Evolutionary conservation across 176 grass and related monocot species (phyloP).

Genomic region (Dendrocalamus sinicus): DNA sequence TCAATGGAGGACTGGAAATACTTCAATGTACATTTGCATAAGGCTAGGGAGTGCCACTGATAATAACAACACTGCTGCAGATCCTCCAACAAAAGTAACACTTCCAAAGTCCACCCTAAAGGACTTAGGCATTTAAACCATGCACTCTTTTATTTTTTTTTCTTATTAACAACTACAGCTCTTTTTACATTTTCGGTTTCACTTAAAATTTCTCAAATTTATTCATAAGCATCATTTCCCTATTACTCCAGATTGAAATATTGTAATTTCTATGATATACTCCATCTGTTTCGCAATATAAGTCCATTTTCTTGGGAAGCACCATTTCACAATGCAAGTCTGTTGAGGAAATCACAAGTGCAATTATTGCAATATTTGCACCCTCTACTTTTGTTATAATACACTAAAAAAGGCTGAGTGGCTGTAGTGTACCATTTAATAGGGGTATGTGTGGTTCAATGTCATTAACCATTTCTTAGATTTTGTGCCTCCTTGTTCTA

Average conservation of each 20-base stretch:
- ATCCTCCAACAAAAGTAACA: not conserved
- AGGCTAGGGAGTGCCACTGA: not conserved
- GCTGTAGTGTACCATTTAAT: not conserved
- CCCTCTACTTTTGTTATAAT: too few relatives aligned
- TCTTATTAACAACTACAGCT: not conserved
- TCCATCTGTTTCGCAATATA: not conserved
- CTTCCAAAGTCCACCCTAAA: not conserved
- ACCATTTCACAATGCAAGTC: too few relatives aligned
- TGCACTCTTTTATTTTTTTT: constrained; percentile 1
- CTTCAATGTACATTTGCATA: not conserved
- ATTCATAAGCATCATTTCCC: not conserved
- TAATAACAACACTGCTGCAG: not conserved
- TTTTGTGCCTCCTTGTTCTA: not conserved
- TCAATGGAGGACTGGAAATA: constrained; percentile 1
- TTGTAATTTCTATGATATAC: not conserved
- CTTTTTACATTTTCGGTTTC: not conserved
- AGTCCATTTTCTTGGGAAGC: not conserved
- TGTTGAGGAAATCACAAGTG: too few relatives aligned
- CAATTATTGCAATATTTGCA: too few relatives aligned
- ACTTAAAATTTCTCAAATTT: not conserved
- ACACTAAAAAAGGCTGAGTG: too few relatives aligned
- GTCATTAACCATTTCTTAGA: not conserved
- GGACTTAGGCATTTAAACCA: not conserved
- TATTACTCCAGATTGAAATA: constrained; percentile 20
- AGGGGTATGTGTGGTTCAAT: not conserved